Conservation (phyloP, 2,329 filamentous ascomycete genomes). For the Aspergillus quadricinctus region DNA sequence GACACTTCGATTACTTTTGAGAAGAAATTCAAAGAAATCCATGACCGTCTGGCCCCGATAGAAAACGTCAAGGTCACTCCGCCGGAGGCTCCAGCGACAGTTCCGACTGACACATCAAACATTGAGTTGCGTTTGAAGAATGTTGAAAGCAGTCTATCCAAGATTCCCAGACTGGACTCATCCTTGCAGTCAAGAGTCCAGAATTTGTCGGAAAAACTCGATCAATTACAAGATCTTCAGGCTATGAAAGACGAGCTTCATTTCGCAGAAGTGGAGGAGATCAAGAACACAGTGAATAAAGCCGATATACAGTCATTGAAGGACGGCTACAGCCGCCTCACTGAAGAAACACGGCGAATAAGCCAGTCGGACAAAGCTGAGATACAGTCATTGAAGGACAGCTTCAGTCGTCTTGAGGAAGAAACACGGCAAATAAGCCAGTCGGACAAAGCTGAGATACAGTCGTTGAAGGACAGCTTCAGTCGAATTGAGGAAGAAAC, state of each 20-base stretch:
- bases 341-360: too few species aligned
- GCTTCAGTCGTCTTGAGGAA: neutral
- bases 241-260: conserved; percentile 19
- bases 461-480: neutral
- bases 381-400: neutral
- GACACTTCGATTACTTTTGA: neutral
- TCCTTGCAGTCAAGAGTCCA: conserved; percentile 3
- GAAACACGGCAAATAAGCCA: too few species aligned
- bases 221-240: conserved; percentile 12
- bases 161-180: neutral
- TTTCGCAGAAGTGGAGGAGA: conserved; percentile 16
- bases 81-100: neutral
- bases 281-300: conserved; percentile 8
- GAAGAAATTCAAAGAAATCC: neutral
- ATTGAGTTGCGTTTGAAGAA: neutral
- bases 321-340: neutral
- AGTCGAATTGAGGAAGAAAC: neutral
- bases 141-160: neutral
- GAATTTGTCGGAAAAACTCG: conserved; percentile 1
- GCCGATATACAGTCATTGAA: neutral
- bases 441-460: neutral
- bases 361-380: neutral
- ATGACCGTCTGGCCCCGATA: neutral
- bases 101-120: neutral
- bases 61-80: neutral